Conservation (phyloP, 768 basidiomycete species). For the Termitomyces sp. region DNA sequence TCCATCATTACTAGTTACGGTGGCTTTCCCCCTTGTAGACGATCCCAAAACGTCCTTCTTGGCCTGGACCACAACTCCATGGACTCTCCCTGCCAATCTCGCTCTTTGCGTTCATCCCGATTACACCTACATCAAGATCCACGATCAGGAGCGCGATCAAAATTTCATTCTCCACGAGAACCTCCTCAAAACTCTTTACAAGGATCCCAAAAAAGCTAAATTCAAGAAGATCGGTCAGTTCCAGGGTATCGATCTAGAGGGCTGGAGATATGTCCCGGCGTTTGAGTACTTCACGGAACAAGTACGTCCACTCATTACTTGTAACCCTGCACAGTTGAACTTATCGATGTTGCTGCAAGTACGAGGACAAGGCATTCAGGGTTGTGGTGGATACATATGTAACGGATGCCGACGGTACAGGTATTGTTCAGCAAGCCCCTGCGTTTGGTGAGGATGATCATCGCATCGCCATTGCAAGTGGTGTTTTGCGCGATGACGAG, state of each 20-base stretch:
- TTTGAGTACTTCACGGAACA: constrained; percentile 97
- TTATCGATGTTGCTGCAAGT: constrained; percentile 46
- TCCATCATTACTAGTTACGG: constrained; percentile 60
- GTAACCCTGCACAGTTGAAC: not conserved
- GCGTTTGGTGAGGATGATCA: constrained; percentile 99
- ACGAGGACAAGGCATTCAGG: constrained; percentile 85
- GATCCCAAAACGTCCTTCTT: constrained; percentile 88
- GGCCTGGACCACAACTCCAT: constrained; percentile 99
- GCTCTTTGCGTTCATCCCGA: constrained; percentile 96
- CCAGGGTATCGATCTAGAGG: constrained; percentile 91
- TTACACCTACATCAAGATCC: constrained; percentile 94
- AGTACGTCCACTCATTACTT: constrained; percentile 38
- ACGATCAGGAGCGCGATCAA: constrained; percentile 80
- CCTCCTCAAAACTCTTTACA: constrained; percentile 86
- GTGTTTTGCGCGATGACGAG: constrained; percentile 81
- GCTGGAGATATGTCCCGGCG: constrained; percentile 91
- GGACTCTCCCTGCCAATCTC: constrained; percentile 96
- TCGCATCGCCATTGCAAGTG: constrained; percentile 83
- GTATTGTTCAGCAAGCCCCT: constrained; percentile 98
- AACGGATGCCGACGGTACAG: constrained; percentile 90
- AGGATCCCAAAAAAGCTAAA: constrained; percentile 96
- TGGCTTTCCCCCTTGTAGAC: constrained; percentile 90
- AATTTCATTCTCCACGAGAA: constrained; percentile 93
- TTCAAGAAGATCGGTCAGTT: constrained; percentile 89
- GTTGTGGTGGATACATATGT: constrained; percentile 93